Evolutionary conservation across 768 basidiomycete species (phyloP).

Genomic region (Calocybe indica): DNA sequence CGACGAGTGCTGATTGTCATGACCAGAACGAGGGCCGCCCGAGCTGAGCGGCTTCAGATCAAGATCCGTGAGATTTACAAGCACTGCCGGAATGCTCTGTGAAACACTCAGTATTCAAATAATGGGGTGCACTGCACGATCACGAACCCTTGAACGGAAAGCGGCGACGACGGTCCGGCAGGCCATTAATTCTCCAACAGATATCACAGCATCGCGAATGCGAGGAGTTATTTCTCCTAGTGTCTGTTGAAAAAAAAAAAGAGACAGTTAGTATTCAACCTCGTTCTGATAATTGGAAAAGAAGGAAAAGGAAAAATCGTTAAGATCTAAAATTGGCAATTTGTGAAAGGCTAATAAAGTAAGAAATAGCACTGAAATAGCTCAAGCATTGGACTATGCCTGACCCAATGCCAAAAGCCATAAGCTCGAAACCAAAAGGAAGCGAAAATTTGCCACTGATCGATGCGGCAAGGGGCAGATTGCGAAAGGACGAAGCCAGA

Average conservation of each 20-base stretch:
- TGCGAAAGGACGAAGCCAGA: too few relatives aligned
- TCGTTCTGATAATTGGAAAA: too few relatives aligned
- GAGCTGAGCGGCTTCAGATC: not conserved
- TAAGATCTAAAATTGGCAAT: not conserved
- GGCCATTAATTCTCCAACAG: conserved; percentile 8
- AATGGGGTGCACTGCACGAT: not conserved
- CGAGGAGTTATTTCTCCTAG: conserved; percentile 4
- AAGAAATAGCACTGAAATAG: too few relatives aligned
- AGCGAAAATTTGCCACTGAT: too few relatives aligned
- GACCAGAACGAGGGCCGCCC: not conserved
- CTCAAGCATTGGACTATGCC: too few relatives aligned
- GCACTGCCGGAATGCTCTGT: conserved; percentile 1
- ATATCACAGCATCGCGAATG: conserved; percentile 3
- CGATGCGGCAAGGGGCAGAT: too few relatives aligned
- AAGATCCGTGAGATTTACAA: conserved; percentile 4
- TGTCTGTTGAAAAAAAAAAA: not conserved
- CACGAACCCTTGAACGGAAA: conserved; percentile 1
- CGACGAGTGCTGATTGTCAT: not conserved
- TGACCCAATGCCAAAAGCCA: too few relatives aligned
- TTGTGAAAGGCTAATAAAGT: too few relatives aligned
- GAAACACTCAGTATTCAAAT: too few relatives aligned
- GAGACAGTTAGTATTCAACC: too few relatives aligned
- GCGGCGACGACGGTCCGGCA: conserved; percentile 9
- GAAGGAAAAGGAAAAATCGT: not conserved
- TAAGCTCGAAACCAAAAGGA: too few relatives aligned